Base-by-base conservation (phyloP, 345 rosid genomes). In the Schrenkiella parvula region DNA sequence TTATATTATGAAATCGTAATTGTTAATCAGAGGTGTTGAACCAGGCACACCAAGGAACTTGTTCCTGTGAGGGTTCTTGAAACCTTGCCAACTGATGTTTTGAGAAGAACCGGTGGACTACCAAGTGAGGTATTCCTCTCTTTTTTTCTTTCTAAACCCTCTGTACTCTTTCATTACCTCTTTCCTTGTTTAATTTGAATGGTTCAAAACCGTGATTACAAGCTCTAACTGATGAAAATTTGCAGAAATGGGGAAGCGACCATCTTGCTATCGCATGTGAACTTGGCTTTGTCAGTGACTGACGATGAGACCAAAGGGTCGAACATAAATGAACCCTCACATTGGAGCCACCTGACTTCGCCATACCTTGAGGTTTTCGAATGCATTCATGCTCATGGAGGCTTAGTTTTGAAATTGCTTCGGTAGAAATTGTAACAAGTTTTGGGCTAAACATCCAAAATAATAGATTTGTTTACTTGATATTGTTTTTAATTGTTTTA, bases 261-360 rank as follows among this genome's bases (percentile, higher is more conserved):
- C 99, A 95, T 81, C 99, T 95, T 48, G 96, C 99, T 42, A 86
- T 93, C 47, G 97, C 81, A 37, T 91, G 96, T 34, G 99, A 91
- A 73, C 81, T 95, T 65, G 95, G 88, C 50, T 89, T 89, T 71
- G 71, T 75, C 29, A 84, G 80, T 34, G 77, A 75, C 14, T 70
- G 66, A 56, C 11, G 11, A 10, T 34, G 50, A 75, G 65, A 10
- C 29, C 42, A 29, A 51, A 32, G 3, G 62, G 31, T 64, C 9
- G n/a, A 53, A 15, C 38, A 1, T 7, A 7, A 11, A 8, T 11
- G n/a, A n/a, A n/a, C 43, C 43, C 11, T 22, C 5, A 6, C 12
- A 53, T 21, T 28, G 18, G 8, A 31, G 15, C n/a, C 7, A 56
- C 42, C 44, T 14, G 60, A 48, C 41, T 46, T 35, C 6, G 54